phyloP scores from a whole-genome alignment of 106 monocot genomes.

The Cymbidium sinense region DNA sequence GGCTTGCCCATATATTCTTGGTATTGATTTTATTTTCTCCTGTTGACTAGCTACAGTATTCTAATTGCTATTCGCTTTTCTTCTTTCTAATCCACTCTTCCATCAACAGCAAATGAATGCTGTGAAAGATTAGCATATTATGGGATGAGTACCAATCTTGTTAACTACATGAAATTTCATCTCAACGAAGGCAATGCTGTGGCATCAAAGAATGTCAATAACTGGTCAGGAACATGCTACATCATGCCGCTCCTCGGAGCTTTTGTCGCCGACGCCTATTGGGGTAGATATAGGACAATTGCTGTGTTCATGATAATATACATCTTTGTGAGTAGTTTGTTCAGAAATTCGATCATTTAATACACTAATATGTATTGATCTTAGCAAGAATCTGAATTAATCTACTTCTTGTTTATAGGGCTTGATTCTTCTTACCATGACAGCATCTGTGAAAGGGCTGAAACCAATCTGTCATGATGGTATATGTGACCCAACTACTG shows the following conservation, averaged over 20 bases:
- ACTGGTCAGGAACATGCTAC: constrained; percentile 60
- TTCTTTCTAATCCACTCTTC: background rate
- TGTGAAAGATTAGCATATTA: constrained; percentile 58
- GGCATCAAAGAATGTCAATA: constrained; percentile 48
- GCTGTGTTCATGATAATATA: constrained; percentile 46
- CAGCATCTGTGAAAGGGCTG: constrained; percentile 31
- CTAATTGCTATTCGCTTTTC: background rate
- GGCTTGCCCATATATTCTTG: constrained; percentile 63
- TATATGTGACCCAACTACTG: constrained; percentile 23
- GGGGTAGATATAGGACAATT: constrained; percentile 48
- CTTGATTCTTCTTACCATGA: constrained; percentile 23
- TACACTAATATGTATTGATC: background rate
- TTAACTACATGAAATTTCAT: constrained; percentile 32
- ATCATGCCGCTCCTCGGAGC: constrained; percentile 50
- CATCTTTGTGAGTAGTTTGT: constrained; percentile 12
- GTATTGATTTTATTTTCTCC: constrained; percentile 11
- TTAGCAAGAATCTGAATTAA: background rate
- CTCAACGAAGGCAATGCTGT: constrained; percentile 35
- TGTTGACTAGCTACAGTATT: background rate
- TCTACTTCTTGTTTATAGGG: constrained; percentile 23
- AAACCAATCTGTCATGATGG: constrained; percentile 22
- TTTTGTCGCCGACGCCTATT: constrained; percentile 49
- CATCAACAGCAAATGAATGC: constrained; percentile 33
- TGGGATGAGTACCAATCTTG: constrained; percentile 50
- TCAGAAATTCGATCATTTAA: background rate